Conservation (phyloP, 1,284 basidiomycete genomes). For the Singerocomus rubriflavus region DNA sequence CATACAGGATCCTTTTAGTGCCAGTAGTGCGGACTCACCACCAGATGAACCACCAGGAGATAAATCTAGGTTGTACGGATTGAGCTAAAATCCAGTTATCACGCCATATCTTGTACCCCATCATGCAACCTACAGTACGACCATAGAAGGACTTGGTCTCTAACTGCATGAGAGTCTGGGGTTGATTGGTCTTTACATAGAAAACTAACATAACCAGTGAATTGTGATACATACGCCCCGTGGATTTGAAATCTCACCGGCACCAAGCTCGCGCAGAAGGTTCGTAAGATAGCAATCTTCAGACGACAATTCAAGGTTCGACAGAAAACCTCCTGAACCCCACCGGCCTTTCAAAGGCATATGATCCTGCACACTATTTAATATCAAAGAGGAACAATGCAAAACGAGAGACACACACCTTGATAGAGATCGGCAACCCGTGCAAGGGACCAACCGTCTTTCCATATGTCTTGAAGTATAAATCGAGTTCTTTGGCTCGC, state of each 20-base stretch:
- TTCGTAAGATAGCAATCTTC: conserved; percentile 26
- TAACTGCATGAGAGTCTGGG: conserved; percentile 41
- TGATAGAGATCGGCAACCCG: conserved; percentile 49
- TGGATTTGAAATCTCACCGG: conserved; percentile 20
- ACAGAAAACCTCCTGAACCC: conserved; percentile 42
- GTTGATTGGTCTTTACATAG: conserved; percentile 48
- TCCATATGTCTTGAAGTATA: conserved; percentile 34
- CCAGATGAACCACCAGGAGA: conserved; percentile 50
- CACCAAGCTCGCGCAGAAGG: conserved; percentile 33
- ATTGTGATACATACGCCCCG: neutral
- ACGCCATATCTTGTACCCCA: neutral
- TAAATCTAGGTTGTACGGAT: conserved; percentile 46
- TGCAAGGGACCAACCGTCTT: conserved; percentile 45
- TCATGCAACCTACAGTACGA: conserved; percentile 29
- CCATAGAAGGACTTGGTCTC: conserved; percentile 41
- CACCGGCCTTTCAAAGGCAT: conserved; percentile 37
- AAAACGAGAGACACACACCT: conserved; percentile 19
- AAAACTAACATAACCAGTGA: conserved; percentile 34
- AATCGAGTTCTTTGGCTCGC: conserved; percentile 42
- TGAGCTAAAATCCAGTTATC: conserved; percentile 26
- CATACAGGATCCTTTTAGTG: conserved; percentile 46
- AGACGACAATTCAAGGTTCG: conserved; percentile 23
- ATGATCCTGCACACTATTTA: conserved; percentile 36
- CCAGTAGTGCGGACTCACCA: conserved; percentile 52
- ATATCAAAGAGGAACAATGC: neutral